Evolutionary conservation across 1,284 basidiomycete genomes (phyloP).

Genomic region (Fomitopsis schrenkii): DNA sequence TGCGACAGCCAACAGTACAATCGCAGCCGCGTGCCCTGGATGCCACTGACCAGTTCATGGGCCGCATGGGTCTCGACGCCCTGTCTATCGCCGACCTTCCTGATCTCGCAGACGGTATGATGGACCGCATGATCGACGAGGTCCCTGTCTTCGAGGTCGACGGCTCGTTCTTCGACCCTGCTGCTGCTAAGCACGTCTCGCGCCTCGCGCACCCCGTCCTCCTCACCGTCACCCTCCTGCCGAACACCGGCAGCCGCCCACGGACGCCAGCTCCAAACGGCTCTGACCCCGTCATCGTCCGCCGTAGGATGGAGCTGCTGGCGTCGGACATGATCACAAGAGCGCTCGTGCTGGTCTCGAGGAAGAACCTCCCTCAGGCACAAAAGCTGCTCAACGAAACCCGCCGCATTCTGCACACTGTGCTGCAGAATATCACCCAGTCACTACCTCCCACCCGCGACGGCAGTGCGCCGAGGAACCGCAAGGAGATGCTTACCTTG

Average conservation of each 20-base stretch:
- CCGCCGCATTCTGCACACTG: constrained; percentile 80
- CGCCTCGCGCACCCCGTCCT: constrained; percentile 85
- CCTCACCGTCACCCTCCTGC: constrained; percentile 83
- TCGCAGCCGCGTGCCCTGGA: constrained; percentile 40
- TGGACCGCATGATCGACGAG: constrained; percentile 90
- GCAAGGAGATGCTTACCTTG: constrained; percentile 72
- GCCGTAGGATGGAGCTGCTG: constrained; percentile 91
- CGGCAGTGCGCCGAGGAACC: constrained; percentile 51
- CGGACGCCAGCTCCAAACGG: constrained; percentile 43
- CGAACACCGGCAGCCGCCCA: constrained; percentile 37
- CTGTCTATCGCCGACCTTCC: constrained; percentile 64
- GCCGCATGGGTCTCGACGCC: constrained; percentile 75
- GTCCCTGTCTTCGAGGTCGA: constrained; percentile 91
- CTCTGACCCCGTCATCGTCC: constrained; percentile 82
- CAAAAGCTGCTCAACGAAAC: constrained; percentile 87
- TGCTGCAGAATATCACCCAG: constrained; percentile 76
- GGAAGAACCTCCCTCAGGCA: constrained; percentile 84
- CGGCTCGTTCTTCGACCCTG: constrained; percentile 88
- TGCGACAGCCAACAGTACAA: constrained; percentile 16
- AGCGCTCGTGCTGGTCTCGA: constrained; percentile 82
- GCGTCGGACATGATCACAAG: constrained; percentile 94
- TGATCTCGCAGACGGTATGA: constrained; percentile 79
- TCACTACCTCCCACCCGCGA: constrained; percentile 49
- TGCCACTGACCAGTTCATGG: constrained; percentile 78
- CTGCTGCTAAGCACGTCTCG: constrained; percentile 74